phyloP scores from a whole-genome alignment of 2,329 filamentous ascomycete species.

The Fusarium vanettenii region DNA sequence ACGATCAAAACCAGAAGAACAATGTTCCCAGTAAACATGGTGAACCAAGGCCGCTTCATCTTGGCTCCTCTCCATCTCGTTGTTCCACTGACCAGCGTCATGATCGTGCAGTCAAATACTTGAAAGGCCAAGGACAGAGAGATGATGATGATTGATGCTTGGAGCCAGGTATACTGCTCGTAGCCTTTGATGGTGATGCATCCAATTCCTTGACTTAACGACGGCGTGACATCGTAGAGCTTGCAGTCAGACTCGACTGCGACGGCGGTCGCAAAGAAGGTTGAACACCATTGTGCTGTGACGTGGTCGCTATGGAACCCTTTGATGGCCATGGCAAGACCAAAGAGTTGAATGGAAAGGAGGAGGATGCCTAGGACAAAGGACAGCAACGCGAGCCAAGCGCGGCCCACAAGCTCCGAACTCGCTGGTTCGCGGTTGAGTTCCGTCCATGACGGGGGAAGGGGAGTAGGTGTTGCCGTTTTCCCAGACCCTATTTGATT shows the following conservation, averaged over 20 bases:
- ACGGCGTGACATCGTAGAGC: not conserved
- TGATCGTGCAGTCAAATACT: slow-evolving; percentile 1
- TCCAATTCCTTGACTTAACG: not conserved
- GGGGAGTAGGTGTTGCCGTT: not conserved
- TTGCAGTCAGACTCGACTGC: not conserved
- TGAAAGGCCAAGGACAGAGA: not conserved
- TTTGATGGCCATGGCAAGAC: not conserved
- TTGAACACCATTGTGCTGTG: slow-evolving; percentile 1
- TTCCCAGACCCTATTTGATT: not conserved
- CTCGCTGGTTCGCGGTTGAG: not conserved
- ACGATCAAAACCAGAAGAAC: not conserved
- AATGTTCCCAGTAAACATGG: slow-evolving; percentile 4
- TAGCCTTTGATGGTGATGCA: slow-evolving; percentile 2
- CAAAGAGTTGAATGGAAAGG: not conserved
- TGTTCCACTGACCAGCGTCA: not conserved
- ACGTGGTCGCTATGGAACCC: not conserved
- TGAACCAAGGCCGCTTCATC: slow-evolving; percentile 10
- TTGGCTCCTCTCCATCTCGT: not conserved
- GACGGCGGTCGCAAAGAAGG: not conserved
- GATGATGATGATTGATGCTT: not conserved
- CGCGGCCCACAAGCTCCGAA: not conserved
- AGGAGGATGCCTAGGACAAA: not conserved
- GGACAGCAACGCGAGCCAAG: not conserved
- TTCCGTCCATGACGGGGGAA: not conserved
- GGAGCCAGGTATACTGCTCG: slow-evolving; percentile 1